Evolutionary conservation across 352 stramenopile species (phyloP), one percentile per base, ranked within the genome.

Genomic region (Blastocystis hominis): DNA sequence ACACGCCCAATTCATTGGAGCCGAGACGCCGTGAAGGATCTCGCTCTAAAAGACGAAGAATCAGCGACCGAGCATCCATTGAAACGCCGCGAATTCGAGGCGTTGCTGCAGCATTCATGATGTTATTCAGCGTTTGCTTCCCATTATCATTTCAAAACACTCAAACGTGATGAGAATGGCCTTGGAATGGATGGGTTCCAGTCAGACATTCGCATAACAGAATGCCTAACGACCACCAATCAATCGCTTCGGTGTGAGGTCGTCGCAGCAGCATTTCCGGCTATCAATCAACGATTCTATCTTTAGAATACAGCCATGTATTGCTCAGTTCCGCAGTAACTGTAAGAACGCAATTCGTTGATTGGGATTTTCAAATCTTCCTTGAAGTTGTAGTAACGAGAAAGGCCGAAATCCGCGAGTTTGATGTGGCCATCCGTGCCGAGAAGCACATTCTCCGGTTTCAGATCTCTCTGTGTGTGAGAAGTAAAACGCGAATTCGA

Each of bases 341-440:
- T 90, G 86, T 75, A 89, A 34, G 44, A 66, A 2, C 72, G 46
- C 72, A 84, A 20, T 20, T 86, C 75, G 56, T 72, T 72, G 46
- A 86, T 86, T 4, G 55, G 75, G 10, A 46, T 10, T 4, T 69
- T 62, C 53, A 75, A 24, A 30, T 88, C 72, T 17, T 30, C 42
- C 30, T 75, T 53, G 6, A 87, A 42, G 50, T 75, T 75, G 63
- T 86, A 75, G 63, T 79, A 66, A 40, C 72, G 72, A 15, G 72
- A 84, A 2, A 97, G 90, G 0, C 94, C 94, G 93, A 99, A 99
- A 91, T 99, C 97, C 15, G 96, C 98, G 70, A 99, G 91, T 44
- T 93, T 95, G 42, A 98, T 90, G 89, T 99, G 96, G 0, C 96
- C 96, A 87, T 97, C 94, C 59, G 94, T 62, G 30, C 90, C 92